Conservation (phyloP, 495 filamentous ascomycete species). For the Penicillium bovifimosum region DNA sequence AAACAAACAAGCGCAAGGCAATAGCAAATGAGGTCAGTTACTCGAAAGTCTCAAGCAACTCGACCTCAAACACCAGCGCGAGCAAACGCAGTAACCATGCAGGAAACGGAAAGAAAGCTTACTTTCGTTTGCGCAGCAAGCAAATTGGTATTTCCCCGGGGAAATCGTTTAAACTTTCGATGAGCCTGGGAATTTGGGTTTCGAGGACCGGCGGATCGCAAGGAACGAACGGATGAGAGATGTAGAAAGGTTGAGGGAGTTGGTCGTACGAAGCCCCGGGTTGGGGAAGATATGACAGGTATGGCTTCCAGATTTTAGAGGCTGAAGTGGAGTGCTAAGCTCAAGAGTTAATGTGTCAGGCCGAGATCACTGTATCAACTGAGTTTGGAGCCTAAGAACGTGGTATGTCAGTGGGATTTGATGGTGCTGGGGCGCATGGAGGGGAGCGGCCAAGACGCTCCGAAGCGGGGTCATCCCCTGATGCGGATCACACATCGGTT, state of each 20-base stretch:
- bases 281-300: not conserved
- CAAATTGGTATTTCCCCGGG: not conserved
- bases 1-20: not conserved
- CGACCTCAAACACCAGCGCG: not conserved
- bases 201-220: not conserved
- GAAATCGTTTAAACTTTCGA: not conserved
- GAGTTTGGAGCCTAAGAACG: not conserved
- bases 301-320: slow-evolving; percentile 1
- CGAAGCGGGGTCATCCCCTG: slow-evolving; percentile 7
- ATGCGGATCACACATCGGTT: slow-evolving; percentile 4
- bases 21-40: not conserved
- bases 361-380: not conserved
- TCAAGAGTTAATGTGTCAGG: not conserved
- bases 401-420: slow-evolving; percentile 6
- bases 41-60: not conserved
- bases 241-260: not conserved
- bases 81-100: slow-evolving; percentile 1
- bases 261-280: not conserved
- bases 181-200: not conserved
- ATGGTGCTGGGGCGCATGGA: not conserved
- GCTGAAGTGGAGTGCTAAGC: not conserved
- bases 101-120: slow-evolving; percentile 9
- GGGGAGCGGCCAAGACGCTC: not conserved
- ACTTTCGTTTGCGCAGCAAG: slow-evolving; percentile 17
- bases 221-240: not conserved